Conservation (phyloP, 768 basidiomycete species). For the Cystobasidium ongulense region DNA sequence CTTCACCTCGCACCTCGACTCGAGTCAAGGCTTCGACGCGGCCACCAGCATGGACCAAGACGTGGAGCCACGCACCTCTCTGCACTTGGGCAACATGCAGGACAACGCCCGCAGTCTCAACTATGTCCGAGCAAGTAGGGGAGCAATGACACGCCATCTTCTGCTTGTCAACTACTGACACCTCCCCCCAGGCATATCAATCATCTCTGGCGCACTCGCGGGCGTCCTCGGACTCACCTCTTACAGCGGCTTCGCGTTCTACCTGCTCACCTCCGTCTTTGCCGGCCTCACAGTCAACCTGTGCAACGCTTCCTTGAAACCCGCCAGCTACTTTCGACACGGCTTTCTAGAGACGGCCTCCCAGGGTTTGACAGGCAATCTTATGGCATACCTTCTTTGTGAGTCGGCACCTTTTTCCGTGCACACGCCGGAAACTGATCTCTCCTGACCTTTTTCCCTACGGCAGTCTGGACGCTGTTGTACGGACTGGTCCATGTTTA, state of each 20-base stretch:
- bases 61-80: not conserved
- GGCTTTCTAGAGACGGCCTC: slow-evolving; percentile 13
- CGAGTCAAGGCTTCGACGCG: not conserved
- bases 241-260: slow-evolving; percentile 25
- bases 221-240: slow-evolving; percentile 27
- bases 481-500: slow-evolving; percentile 29
- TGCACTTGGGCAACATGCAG: slow-evolving; percentile 14
- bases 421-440: not conserved
- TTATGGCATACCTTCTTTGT: slow-evolving; percentile 14
- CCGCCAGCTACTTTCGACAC: slow-evolving; percentile 4
- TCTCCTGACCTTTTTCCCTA: not conserved
- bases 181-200: not conserved
- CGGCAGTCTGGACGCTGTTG: slow-evolving; percentile 29
- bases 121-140: slow-evolving; percentile 17
- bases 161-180: not conserved
- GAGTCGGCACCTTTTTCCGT: not conserved
- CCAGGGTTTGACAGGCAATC: slow-evolving; percentile 19
- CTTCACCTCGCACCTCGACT: not conserved
- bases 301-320: slow-evolving; percentile 17
- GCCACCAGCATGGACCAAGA: not conserved
- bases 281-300: slow-evolving; percentile 3
- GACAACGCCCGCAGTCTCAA: slow-evolving; percentile 20
- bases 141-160: not conserved
- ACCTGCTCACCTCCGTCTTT: slow-evolving; percentile 1
- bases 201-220: slow-evolving; percentile 14